A percentile compares a stretch with the other conserved stretches of the same genome.
phyloP scores from a whole-genome alignment of 1,139 yeast genomes.

The Blastobotrys proliferans region DNA sequence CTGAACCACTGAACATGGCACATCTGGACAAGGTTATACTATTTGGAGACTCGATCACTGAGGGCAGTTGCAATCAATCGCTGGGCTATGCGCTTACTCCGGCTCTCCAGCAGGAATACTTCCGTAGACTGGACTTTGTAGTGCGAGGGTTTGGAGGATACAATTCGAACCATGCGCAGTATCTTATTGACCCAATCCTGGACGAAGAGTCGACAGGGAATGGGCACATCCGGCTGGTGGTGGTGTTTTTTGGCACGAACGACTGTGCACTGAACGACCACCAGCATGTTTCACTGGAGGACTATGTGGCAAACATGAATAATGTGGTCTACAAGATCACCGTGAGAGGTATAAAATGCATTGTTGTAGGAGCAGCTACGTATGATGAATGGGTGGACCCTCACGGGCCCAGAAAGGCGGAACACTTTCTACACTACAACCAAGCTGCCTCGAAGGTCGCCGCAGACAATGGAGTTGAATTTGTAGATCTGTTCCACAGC shows the following conservation, averaged over 20 bases:
- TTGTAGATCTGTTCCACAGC: conserved; percentile 49
- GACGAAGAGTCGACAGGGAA: conserved; percentile 15
- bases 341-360: conserved; percentile 41
- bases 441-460: conserved; percentile 49
- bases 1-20: too few relatives aligned
- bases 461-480: conserved; percentile 43
- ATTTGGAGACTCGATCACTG: conserved; percentile 63
- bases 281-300: conserved; percentile 51
- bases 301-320: conserved; percentile 45
- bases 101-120: conserved; percentile 42
- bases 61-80: conserved; percentile 38
- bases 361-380: conserved; percentile 63
- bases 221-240: conserved; percentile 16
- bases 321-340: conserved; percentile 35
- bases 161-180: conserved; percentile 42
- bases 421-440: conserved; percentile 45
- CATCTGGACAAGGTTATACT: conserved; percentile 41
- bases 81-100: conserved; percentile 45
- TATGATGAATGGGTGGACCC: conserved; percentile 42
- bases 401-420: conserved; percentile 23
- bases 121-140: conserved; percentile 50
- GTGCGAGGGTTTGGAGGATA: conserved; percentile 61
- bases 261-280: conserved; percentile 15
- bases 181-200: conserved; percentile 19
- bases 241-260: conserved; percentile 21